Base-by-base conservation (phyloP, 257 asterid species). In the Przewalskia tangutica region DNA sequence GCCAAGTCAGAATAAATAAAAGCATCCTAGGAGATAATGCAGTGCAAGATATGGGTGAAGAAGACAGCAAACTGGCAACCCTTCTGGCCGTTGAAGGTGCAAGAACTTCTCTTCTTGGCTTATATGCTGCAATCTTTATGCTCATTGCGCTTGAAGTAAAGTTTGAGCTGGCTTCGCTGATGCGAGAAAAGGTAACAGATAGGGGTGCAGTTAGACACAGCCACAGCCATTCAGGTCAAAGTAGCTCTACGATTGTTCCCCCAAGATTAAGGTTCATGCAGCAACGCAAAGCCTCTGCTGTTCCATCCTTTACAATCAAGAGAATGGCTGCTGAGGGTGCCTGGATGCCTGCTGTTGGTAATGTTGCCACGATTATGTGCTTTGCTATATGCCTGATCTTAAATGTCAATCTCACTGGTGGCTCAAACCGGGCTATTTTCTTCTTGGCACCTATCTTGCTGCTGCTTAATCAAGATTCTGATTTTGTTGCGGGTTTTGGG, bases 321-420 rank as follows among this genome's bases (percentile, higher is more conserved):
- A 88, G 89, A 55, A 92, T 94, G 89, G 92, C 95, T 81, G 94
- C 95, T 5, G 98, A 94, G 86, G 99, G 98, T 81, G 98, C 97
- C 20, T 96, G 99, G 99, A 96, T 96, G 99, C 97, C 99, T 38
- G 98, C 99, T 54, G 98, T 96, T 42, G 99, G 99, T 77, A 96
- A 96, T 42, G 98, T 96, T 73, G 97, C 99, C 80, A 96, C 98
- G 1, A 84, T 96, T n/a, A 83, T 96, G 95, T 94, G 98, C 88
- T 96, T 96, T 79, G 93, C 94, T 0, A 90, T 96, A 88, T 96
- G 98, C 91, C 89, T 96, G 78, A 92, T 96, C 88, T 87, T 96
- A 89, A 96, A 96, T 64, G 83, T 86, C 82, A 93, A 90, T 86
- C 92, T 96, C 11, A 91, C 95, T 0, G 98, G 98, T 62, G 99